These are phyloP conservation scores for Metschnikowia arizonensis DNA, from an alignment of 805 yeast genomes.

Conservation along the genomic window DNA sequence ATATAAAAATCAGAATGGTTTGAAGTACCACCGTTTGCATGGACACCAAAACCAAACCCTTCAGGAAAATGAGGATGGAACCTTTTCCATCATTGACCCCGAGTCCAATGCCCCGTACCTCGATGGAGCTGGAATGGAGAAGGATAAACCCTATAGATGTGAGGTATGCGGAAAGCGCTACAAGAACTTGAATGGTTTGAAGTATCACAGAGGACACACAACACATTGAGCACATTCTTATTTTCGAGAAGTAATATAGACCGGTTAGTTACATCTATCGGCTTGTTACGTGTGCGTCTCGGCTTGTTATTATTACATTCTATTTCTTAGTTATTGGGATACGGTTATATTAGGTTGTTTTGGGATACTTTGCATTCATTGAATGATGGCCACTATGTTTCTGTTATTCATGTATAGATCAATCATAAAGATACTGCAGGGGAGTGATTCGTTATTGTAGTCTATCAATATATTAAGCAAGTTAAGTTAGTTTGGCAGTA, in stretches of 20 bases:
- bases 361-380: constrained; percentile 7
- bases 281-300: not conserved
- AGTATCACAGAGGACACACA: constrained; percentile 97
- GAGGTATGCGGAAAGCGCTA: constrained; percentile 97
- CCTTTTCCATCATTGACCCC: constrained; percentile 89
- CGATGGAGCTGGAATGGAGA: constrained; percentile 92
- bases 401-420: constrained; percentile 8
- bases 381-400: constrained; percentile 2
- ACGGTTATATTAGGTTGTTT: constrained; percentile 6
- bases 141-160: constrained; percentile 97
- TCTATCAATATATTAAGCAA: not conserved
- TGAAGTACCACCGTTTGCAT: constrained; percentile 91
- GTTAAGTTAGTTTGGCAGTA: no score
- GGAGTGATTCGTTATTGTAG: not conserved
- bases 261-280: not conserved
- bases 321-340: constrained; percentile 4
- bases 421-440: constrained; percentile 5
- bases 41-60: constrained; percentile 96
- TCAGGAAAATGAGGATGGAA: constrained; percentile 88
- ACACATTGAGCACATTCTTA: constrained; percentile 56
- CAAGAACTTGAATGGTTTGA: constrained; percentile 92
- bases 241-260: not conserved
- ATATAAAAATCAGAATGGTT: constrained; percentile 94
- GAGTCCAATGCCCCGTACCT: constrained; percentile 83
- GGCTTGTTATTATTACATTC: constrained; percentile 6